Base-by-base conservation (phyloP, 176 grass and related monocot genomes). In the Chloris gayana region DNA sequence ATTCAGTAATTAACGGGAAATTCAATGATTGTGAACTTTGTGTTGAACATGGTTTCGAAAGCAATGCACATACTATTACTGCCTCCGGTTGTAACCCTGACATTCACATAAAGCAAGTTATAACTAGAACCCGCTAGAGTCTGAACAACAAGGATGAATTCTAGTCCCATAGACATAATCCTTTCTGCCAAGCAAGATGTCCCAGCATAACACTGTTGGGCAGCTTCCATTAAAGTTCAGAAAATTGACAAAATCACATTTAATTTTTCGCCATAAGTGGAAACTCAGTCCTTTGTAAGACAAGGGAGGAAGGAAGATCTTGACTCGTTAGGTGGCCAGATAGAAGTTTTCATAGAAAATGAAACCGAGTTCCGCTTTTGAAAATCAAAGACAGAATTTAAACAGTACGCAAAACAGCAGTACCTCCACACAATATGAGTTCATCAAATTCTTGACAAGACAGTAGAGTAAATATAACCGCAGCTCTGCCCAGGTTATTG, bases 141-240 rank as follows among this genome's bases (percentile, higher is more conserved):
- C 35, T 37, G 54, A 22, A 51, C 32, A 86, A 35, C 47, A 68
- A 35, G 38, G 59, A 29, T 12, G 4, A 47, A 41, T 27, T 60
- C 50, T 0, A 24, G 54, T 59, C 53, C 4, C 5, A 81, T 58
- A 82, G 11, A 38, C 44, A 74, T 79, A 21, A 78, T 50, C 14
- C 33, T 69, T 81, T 51, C 64, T 69, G 13, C 71, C 51, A 62
- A 62, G 31, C 53, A n/a, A 81, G 39, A n/a, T n/a, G n/a, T n/a
- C n/a, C n/a, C n/a, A n/a, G n/a, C 45, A 87, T 70, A 26, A 69
- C 31, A 13, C 19, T 18, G 5, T 8, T n/a, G 14, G 54, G 37
- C 13, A 24, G 42, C 56, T 53, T 70, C 31, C 34, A 81, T 50
- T 69, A n/a, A 34, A 70, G 62, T 30, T 75, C 26, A 7, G 29